These are phyloP conservation scores for Colletotrichum sp. DNA, from an alignment of 2,329 filamentous ascomycete genomes.

Conservation along the genomic window DNA sequence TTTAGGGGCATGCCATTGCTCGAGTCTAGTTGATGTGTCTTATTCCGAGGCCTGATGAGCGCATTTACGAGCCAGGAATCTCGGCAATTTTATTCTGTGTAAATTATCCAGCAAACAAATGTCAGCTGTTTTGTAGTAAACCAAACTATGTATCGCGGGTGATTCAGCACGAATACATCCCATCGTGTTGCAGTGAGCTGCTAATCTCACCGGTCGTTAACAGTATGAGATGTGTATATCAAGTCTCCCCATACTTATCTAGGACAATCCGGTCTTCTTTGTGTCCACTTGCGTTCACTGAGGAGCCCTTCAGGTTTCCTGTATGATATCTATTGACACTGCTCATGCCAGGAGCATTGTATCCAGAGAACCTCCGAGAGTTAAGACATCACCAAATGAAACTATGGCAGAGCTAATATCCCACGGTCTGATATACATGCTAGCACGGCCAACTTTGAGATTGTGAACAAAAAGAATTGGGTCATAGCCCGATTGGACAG, in stretches of 20 bases:
- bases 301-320: background rate
- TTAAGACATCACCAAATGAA: background rate
- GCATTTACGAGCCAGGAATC: background rate
- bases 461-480: background rate
- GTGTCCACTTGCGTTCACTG: background rate
- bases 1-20: background rate
- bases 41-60: background rate
- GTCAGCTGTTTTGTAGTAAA: background rate
- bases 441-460: background rate
- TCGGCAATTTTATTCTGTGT: background rate
- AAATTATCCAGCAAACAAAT: background rate
- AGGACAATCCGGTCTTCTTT: background rate
- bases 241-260: background rate
- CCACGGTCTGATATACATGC: background rate
- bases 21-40: background rate
- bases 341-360: background rate
- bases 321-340: background rate
- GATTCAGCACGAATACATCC: background rate
- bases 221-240: background rate
- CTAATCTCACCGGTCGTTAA: background rate
- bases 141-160: background rate
- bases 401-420: background rate
- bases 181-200: background rate
- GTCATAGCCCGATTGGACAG: background rate
- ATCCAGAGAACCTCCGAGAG: background rate